A percentile compares a stretch with the other conserved stretches of the same genome.
These are phyloP conservation scores for Moricandia arvensis DNA, from an alignment of 345 rosid genomes.

Conservation along the genomic window DNA sequence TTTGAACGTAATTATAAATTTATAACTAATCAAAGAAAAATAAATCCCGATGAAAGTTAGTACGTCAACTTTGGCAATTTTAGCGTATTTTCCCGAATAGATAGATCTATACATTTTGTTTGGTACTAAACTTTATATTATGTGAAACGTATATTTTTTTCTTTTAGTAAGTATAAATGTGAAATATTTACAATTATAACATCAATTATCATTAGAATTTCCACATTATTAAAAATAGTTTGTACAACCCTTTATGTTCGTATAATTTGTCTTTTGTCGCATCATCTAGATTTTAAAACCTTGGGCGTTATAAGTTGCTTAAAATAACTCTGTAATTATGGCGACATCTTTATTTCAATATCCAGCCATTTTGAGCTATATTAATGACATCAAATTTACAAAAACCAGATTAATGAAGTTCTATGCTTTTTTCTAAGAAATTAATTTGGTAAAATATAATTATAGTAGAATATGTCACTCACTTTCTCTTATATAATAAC, in stretches of 20 bases:
- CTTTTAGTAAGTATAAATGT: not conserved
- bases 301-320: constrained; percentile 4
- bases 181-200: constrained; percentile 1
- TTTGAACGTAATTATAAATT: not conserved
- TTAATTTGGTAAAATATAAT: not conserved
- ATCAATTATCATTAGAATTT: not conserved
- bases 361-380: constrained; percentile 4
- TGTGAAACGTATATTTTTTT: not conserved
- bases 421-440: not conserved
- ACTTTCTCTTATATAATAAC: constrained; percentile 30
- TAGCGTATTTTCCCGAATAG: not conserved
- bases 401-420: not conserved
- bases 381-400: not conserved
- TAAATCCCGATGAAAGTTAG: not conserved
- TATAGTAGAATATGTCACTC: constrained; percentile 8
- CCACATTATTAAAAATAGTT: not conserved
- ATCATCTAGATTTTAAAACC: constrained; percentile 25
- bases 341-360: not conserved
- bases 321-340: not conserved
- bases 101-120: not conserved
- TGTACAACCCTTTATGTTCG: not conserved
- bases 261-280: constrained; percentile 9
- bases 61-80: not conserved
- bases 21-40: not conserved
- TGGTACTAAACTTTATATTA: not conserved